Percentiles rank a stretch among this genome's conserved stretches.
phyloP scores from a whole-genome alignment of 352 stramenopile species.

The Blastocystis hominis region DNA sequence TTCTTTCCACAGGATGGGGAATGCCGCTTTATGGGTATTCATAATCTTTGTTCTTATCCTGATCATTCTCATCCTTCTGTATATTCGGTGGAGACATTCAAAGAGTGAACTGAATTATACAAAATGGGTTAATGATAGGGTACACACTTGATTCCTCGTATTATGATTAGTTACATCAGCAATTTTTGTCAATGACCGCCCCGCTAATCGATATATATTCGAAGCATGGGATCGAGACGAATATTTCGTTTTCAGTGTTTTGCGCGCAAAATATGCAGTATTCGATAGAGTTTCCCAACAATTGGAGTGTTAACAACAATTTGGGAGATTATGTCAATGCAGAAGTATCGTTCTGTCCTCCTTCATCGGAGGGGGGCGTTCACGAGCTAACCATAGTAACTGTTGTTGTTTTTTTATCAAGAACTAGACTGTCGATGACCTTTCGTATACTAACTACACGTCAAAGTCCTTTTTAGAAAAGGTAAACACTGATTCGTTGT shows the following conservation, averaged over 20 bases:
- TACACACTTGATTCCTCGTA: neutral
- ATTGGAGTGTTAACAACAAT: neutral
- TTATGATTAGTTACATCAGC: neutral
- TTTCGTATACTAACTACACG: constrained; percentile 17
- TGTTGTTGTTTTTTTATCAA: neutral
- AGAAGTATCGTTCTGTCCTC: neutral
- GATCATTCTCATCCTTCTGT: neutral
- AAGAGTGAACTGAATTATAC: constrained; percentile 8
- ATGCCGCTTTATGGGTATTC: neutral
- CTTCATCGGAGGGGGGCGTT: neutral
- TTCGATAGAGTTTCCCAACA: neutral
- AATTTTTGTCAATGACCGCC: neutral
- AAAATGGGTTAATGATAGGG: neutral
- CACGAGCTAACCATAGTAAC: neutral
- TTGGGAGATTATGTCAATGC: neutral
- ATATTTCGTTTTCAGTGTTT: neutral
- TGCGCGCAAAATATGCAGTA: neutral
- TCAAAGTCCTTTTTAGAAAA: neutral
- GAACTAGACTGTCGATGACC: neutral
- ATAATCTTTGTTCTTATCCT: neutral
- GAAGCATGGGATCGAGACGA: neutral
- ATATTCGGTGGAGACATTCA: neutral
- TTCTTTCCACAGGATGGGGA: neutral
- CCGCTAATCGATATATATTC: neutral
- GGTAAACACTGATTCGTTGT: neutral